Base-by-base conservation (phyloP, 208 protist genomes). In the Vickermania spadyakhi region DNA sequence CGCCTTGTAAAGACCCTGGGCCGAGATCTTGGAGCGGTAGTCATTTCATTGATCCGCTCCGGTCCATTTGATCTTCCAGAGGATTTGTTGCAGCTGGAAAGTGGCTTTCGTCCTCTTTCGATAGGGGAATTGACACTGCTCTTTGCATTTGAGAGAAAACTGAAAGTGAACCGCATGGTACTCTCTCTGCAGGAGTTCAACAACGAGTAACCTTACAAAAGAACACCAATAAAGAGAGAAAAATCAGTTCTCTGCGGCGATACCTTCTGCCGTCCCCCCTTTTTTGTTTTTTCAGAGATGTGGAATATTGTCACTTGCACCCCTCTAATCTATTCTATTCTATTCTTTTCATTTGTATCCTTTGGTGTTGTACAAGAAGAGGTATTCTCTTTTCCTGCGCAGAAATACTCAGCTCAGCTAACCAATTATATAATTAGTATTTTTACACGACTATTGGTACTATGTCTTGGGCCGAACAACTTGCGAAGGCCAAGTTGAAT, bases 131-230 rank as follows among this genome's bases (percentile, higher is more conserved):
- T 91, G 25, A 84, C 82, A 2, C 52, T 91, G 0, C 70, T 94
- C 52, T 94, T 89, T 56, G 90, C 84, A 49, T 94, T 94, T 64
- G 87, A 94, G 71, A 62, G 82, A 1, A 66, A 70, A 5, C 70
- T 94, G 13, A 94, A 94, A 66, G 83, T 75, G 41, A 91, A 91
- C 50, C 84, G 83, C n/a, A 69, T 94, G 56, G 58, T 94, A 25
- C 61, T 94, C 41, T 90, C 70, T 31, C 66, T 94, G 28, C 71
- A 68, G 23, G 84, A 94, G 60, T 91, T 94, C 62, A 80, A 85
- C 58, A 11, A 4, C 22, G 36, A 29, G 36, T 45, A 45, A 45
- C 36, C 18, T 45, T 18, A 7, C 36, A n/a, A n/a, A n/a, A n/a
- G n/a, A n/a, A n/a, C n/a, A n/a, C n/a, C n/a, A n/a, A n/a, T n/a